Evolutionary conservation across 192 early-diverging fungal species (phyloP).

Genomic region (Mortierella antarctica): DNA sequence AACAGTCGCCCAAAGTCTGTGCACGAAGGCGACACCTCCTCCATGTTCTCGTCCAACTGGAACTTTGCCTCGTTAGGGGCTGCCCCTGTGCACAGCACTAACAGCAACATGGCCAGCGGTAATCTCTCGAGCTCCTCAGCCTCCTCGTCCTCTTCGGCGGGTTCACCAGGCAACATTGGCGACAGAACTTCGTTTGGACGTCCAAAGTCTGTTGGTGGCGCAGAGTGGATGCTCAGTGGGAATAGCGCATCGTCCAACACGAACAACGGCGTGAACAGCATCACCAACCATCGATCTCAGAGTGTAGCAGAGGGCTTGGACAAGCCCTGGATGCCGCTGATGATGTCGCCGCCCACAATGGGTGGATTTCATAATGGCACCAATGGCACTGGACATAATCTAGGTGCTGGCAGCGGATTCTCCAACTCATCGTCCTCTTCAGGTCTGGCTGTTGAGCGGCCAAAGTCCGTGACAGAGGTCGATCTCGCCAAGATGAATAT

Average conservation of each 20-base stretch:
- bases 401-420: slow-evolving; percentile 25
- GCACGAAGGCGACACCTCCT: slow-evolving; percentile 43
- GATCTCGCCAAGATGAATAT: slow-evolving; percentile 42
- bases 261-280: slow-evolving; percentile 4
- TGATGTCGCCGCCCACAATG: slow-evolving; percentile 44
- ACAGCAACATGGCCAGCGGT: neutral
- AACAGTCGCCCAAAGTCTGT: slow-evolving; percentile 44
- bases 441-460: slow-evolving; percentile 50
- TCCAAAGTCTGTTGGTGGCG: slow-evolving; percentile 60
- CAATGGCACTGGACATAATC: slow-evolving; percentile 39
- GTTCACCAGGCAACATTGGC: slow-evolving; percentile 42
- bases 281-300: slow-evolving; percentile 1
- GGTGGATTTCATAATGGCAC: slow-evolving; percentile 46
- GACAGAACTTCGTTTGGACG: slow-evolving; percentile 49
- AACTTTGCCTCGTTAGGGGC: slow-evolving; percentile 46
- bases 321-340: slow-evolving; percentile 40
- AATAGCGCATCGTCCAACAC: neutral
- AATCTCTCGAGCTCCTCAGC: neutral
- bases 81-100: slow-evolving; percentile 29
- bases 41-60: slow-evolving; percentile 48
- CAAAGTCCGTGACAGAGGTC: slow-evolving; percentile 51
- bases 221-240: slow-evolving; percentile 52
- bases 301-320: slow-evolving; percentile 24
- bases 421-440: slow-evolving; percentile 5
- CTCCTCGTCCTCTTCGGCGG: slow-evolving; percentile 13